Percentiles rank a stretch among this genome's conserved stretches.
Conservation (phyloP, 2,329 filamentous ascomycete genomes). For the Fusarium musae region DNA sequence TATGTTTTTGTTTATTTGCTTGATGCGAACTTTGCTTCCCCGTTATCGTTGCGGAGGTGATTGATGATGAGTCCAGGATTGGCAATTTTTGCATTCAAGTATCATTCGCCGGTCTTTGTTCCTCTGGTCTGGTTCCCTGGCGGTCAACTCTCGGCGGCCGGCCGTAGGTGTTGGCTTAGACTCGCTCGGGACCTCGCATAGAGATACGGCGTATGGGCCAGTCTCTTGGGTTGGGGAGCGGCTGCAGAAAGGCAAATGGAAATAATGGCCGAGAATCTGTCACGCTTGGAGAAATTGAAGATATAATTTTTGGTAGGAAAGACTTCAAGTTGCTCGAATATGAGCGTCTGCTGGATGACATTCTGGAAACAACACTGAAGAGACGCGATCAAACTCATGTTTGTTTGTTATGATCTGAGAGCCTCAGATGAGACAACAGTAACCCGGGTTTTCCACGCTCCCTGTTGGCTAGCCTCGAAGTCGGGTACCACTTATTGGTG, state of each 20-base stretch:
- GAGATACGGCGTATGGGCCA: constrained; percentile 36
- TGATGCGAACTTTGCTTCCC: neutral
- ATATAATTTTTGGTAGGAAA: constrained; percentile 8
- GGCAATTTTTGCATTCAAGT: constrained; percentile 4
- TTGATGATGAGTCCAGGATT: neutral
- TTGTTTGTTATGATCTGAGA: constrained; percentile 43
- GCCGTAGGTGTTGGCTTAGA: constrained; percentile 34
- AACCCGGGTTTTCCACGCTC: constrained; percentile 13
- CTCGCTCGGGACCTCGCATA: constrained; percentile 39
- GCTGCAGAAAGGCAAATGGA: constrained; percentile 26
- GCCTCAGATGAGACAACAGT: constrained; percentile 38
- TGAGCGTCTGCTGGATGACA: constrained; percentile 19
- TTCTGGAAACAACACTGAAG: constrained; percentile 1
- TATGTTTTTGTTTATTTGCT: constrained; percentile 11
- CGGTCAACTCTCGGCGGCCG: constrained; percentile 34
- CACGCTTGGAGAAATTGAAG: constrained; percentile 23
- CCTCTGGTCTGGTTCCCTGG: constrained; percentile 21
- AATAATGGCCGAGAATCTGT: constrained; percentile 18
- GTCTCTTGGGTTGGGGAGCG: constrained; percentile 23
- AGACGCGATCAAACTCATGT: constrained; percentile 36
- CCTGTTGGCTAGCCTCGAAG: constrained; percentile 18
- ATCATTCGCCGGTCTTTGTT: neutral
- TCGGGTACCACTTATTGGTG: constrained; percentile 32
- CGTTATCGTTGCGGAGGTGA: neutral
- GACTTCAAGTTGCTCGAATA: constrained; percentile 6